These are phyloP conservation scores for Ophiostoma perfectum DNA, from an alignment of 2,329 filamentous ascomycete species.

Conservation along the genomic window DNA sequence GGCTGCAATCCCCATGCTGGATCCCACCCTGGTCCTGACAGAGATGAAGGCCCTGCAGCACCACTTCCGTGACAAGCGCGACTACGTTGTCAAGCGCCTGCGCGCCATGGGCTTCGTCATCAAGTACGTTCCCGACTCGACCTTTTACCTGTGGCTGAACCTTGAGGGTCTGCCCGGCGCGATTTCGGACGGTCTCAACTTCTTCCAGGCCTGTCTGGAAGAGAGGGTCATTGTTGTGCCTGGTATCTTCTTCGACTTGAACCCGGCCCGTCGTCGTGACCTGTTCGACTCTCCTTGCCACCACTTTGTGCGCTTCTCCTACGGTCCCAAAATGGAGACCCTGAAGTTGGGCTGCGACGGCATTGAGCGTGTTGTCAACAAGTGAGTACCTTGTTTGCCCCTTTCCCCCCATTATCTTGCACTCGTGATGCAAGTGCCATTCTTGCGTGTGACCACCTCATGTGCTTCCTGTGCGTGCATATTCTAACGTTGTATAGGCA, in stretches of 20 bases:
- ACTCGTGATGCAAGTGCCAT: too few species aligned
- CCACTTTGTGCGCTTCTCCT: slow-evolving; percentile 80
- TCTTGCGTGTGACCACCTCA: too few species aligned
- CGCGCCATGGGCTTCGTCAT: slow-evolving; percentile 82
- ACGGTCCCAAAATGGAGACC: slow-evolving; percentile 75
- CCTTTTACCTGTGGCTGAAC: slow-evolving; percentile 81
- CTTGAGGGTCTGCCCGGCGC: slow-evolving; percentile 65
- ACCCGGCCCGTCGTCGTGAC: slow-evolving; percentile 82
- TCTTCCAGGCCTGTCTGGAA: slow-evolving; percentile 88
- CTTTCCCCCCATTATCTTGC: neutral
- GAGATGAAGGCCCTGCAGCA: slow-evolving; percentile 87
- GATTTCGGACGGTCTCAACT: slow-evolving; percentile 90
- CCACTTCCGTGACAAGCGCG: slow-evolving; percentile 88
- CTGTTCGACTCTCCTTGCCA: slow-evolving; percentile 93
- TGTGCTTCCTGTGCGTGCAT: neutral
- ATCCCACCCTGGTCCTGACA: slow-evolving; percentile 68
- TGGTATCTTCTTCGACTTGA: slow-evolving; percentile 96
- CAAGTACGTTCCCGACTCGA: slow-evolving; percentile 78
- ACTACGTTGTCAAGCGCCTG: slow-evolving; percentile 78
- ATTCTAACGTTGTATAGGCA: slow-evolving; percentile 7
- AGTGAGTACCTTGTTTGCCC: slow-evolving; percentile 39
- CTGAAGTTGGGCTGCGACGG: slow-evolving; percentile 75
- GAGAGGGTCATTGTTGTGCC: slow-evolving; percentile 97
- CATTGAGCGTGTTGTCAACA: slow-evolving; percentile 74
- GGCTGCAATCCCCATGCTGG: slow-evolving; percentile 88